phyloP scores from a whole-genome alignment of 2,329 filamentous ascomycete genomes.

The Trematosphaeria pertusa region DNA sequence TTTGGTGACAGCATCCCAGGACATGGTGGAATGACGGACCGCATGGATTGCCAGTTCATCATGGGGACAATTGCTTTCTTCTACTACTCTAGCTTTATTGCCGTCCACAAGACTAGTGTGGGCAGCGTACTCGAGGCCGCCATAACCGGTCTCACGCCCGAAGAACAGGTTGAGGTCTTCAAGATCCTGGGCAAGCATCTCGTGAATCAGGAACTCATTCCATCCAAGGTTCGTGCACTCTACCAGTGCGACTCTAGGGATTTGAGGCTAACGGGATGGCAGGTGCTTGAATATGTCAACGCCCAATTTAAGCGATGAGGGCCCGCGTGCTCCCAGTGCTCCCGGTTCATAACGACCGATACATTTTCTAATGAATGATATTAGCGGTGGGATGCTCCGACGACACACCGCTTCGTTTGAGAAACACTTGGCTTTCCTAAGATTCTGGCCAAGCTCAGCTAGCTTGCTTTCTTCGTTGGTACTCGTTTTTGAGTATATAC shows the following conservation, averaged over 20 bases:
- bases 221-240: constrained; percentile 56
- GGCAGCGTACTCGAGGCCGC: constrained; percentile 89
- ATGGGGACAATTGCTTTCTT: constrained; percentile 99
- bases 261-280: not conserved
- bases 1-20: constrained; percentile 98
- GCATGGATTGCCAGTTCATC: constrained; percentile 99
- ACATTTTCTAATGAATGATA: too few species aligned
- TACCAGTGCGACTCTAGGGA: not conserved
- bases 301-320: too few species aligned
- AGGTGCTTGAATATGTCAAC: constrained; percentile 5
- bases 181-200: constrained; percentile 68
- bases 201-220: constrained; percentile 67
- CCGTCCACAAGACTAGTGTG: constrained; percentile 82
- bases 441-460: too few species aligned
- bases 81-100: constrained; percentile 98
- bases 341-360: not conserved
- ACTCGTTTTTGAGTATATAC: constrained; percentile 8
- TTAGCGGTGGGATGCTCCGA: too few species aligned
- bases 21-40: constrained; percentile 96
- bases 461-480: constrained; percentile 3
- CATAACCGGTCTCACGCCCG: constrained; percentile 83
- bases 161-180: constrained; percentile 86
- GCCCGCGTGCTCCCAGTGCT: too few species aligned
- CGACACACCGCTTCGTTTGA: too few species aligned
- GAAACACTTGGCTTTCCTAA: too few species aligned